phyloP scores from a whole-genome alignment of 305 asterid species.

The Rubia tinctorum region DNA sequence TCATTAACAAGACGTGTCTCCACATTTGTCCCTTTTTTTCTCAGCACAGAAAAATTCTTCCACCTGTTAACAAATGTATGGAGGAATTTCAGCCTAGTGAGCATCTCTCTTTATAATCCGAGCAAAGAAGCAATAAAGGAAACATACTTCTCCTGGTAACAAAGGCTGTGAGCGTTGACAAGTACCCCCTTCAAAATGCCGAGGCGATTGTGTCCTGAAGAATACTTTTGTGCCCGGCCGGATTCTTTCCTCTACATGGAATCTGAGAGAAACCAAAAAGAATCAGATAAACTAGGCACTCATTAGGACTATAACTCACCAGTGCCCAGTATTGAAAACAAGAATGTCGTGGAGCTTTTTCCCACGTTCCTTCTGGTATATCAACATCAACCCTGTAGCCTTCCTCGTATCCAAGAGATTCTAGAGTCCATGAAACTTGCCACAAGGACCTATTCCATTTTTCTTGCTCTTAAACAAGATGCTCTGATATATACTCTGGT shows the following conservation, averaged over 20 bases:
- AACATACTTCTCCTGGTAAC: constrained; percentile 58
- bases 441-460: not conserved
- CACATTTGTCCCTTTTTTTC: constrained; percentile 71
- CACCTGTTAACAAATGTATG: constrained; percentile 36
- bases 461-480: not conserved
- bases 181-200: constrained; percentile 93
- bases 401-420: constrained; percentile 85
- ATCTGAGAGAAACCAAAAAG: constrained; percentile 35
- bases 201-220: constrained; percentile 91
- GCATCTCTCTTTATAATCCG: not conserved
- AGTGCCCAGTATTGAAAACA: constrained; percentile 91
- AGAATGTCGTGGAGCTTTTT: constrained; percentile 77
- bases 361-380: constrained; percentile 95
- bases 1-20: constrained; percentile 78
- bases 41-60: constrained; percentile 51
- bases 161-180: constrained; percentile 71
- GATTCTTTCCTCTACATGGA: constrained; percentile 45
- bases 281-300: not conserved
- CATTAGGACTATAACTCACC: constrained; percentile 38
- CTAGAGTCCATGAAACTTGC: constrained; percentile 26
- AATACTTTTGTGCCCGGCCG: constrained; percentile 45
- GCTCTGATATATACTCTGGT: no score
- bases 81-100: not conserved
- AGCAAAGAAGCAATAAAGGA: not conserved
- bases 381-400: constrained; percentile 92